Conservation (phyloP, 495 filamentous ascomycete species). For the Aspergillus baeticus region DNA sequence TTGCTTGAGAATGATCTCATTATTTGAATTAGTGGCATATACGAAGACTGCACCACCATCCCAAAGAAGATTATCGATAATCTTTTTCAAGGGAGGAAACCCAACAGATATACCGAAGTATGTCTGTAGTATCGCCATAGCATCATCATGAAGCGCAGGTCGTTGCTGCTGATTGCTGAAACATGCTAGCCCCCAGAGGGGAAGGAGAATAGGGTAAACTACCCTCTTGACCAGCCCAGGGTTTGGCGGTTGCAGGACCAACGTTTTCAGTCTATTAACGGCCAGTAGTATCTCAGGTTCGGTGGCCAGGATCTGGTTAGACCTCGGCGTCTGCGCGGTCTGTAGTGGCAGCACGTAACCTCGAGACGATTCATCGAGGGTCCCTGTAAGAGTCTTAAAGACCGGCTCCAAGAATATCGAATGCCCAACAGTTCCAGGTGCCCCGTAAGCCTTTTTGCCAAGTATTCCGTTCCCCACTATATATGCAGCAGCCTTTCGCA, state of each 20-base stretch:
- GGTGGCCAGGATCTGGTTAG: conserved; percentile 21
- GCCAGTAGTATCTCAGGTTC: conserved; percentile 33
- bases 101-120: conserved; percentile 51
- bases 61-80: conserved; percentile 52
- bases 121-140: conserved; percentile 38
- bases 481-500: conserved; percentile 66
- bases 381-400: conserved; percentile 59
- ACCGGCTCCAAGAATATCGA: conserved; percentile 65
- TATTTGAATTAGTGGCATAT: conserved; percentile 33
- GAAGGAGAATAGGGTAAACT: conserved; percentile 60
- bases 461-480: conserved; percentile 74
- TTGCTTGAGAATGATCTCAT: conserved; percentile 36
- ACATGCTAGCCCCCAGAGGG: conserved; percentile 65
- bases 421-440: conserved; percentile 68
- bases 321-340: not conserved
- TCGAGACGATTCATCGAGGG: conserved; percentile 27
- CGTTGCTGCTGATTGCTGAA: conserved; percentile 45
- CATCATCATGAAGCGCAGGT: conserved; percentile 27
- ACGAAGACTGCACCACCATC: conserved; percentile 50
- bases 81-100: conserved; percentile 39
- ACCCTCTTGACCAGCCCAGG: conserved; percentile 71
- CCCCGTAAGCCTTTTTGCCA: conserved; percentile 63
- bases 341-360: conserved; percentile 22
- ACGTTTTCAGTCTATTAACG: conserved; percentile 53
- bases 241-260: conserved; percentile 68